Conservation (phyloP, 2,329 filamentous ascomycete genomes). For the Colletotrichum sp. region DNA sequence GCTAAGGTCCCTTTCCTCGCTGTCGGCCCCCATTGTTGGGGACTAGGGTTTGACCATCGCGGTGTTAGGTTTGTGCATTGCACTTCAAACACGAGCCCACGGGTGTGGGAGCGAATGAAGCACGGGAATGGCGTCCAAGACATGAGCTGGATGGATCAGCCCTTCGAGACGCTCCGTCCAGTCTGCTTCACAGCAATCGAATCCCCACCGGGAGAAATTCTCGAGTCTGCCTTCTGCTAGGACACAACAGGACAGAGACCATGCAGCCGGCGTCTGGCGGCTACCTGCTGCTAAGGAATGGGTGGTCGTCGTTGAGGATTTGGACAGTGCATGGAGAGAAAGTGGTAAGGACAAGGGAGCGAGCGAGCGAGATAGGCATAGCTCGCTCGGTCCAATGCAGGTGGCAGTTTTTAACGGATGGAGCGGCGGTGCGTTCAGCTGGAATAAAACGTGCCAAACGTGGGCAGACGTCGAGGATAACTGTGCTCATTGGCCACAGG, state of each 20-base stretch:
- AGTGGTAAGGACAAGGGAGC: neutral
- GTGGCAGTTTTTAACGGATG: neutral
- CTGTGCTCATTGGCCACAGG: constrained; percentile 6
- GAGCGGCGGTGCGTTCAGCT: constrained; percentile 11
- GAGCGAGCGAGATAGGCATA: neutral
- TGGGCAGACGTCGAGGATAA: neutral
- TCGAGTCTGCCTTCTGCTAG: constrained; percentile 16
- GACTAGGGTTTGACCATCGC: neutral
- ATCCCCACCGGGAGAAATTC: neutral
- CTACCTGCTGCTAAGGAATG: neutral
- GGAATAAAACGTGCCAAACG: constrained; percentile 12
- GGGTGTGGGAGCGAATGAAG: neutral
- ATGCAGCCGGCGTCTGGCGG: neutral
- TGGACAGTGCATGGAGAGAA: neutral
- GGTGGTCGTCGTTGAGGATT: neutral
- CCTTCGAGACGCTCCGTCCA: neutral
- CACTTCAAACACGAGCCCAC: neutral
- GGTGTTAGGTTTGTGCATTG: neutral
- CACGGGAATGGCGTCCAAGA: constrained; percentile 5
- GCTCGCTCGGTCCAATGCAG: constrained; percentile 5
- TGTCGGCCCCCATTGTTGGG: neutral
- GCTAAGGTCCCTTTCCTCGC: neutral
- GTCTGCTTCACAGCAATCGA: constrained; percentile 12
- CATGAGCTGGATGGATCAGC: constrained; percentile 14
- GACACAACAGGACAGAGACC: constrained; percentile 1